A percentile compares a stretch with the other conserved stretches of the same genome.
These are phyloP conservation scores for Cordyceps tenuipes DNA, from an alignment of 2,329 filamentous ascomycete genomes.

Conservation along the genomic window DNA sequence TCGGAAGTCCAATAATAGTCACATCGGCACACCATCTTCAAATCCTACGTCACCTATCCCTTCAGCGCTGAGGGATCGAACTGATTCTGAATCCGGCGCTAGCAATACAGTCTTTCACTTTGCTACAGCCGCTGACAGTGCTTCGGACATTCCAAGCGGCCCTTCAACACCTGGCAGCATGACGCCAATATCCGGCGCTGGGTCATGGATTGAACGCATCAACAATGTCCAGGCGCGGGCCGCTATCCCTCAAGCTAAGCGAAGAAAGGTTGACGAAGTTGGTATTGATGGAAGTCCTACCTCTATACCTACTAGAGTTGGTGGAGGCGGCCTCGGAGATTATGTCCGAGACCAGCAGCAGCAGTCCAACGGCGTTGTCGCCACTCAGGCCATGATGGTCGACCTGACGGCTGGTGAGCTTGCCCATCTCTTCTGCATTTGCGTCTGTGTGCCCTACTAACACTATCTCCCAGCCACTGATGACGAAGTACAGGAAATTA, in stretches of 20 bases:
- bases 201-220: slow-evolving; percentile 62
- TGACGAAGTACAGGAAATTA: slow-evolving; percentile 48
- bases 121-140: slow-evolving; percentile 26
- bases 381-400: slow-evolving; percentile 37
- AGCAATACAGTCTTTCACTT: slow-evolving; percentile 35
- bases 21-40: slow-evolving; percentile 19
- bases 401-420: slow-evolving; percentile 47
- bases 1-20: slow-evolving; percentile 21
- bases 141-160: slow-evolving; percentile 25
- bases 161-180: slow-evolving; percentile 25
- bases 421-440: slow-evolving; percentile 17
- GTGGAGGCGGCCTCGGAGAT: slow-evolving; percentile 53
- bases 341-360: slow-evolving; percentile 55
- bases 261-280: slow-evolving; percentile 48
- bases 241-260: slow-evolving; percentile 53
- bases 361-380: slow-evolving; percentile 28
- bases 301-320: slow-evolving; percentile 25
- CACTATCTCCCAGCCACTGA: slow-evolving; percentile 31
- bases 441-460: background rate
- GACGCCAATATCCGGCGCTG: slow-evolving; percentile 34
- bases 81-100: slow-evolving; percentile 20
- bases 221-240: slow-evolving; percentile 65
- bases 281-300: slow-evolving; percentile 32
- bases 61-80: slow-evolving; percentile 16
- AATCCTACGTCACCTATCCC: slow-evolving; percentile 17